Evolutionary conservation across 306 rosid species (phyloP).

Genomic region (Benincasa hispida): DNA sequence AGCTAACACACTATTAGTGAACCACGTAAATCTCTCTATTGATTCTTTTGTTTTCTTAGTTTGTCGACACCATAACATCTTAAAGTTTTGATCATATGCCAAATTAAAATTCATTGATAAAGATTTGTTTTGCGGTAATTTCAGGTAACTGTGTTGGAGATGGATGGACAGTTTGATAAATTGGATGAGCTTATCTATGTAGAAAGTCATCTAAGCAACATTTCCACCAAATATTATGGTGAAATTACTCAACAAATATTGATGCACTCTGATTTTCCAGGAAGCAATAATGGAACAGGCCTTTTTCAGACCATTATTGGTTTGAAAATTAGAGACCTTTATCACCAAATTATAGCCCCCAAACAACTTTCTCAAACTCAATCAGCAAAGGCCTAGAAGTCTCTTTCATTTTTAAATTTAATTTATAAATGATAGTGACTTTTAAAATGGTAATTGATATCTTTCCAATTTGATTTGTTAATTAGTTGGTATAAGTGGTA

Average conservation of each 20-base stretch:
- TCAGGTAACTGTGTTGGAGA: conserved; percentile 81
- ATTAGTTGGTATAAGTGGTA: background rate
- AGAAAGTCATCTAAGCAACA: conserved; percentile 88
- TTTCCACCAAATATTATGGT: conserved; percentile 85
- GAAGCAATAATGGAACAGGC: conserved; percentile 94
- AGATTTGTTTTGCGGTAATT: background rate
- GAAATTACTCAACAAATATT: conserved; percentile 94
- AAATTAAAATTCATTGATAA: background rate
- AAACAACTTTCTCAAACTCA: conserved; percentile 34
- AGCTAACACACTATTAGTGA: too few relatives aligned
- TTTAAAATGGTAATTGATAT: too few relatives aligned
- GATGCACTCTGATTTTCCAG: conserved; percentile 89
- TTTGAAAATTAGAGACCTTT: conserved; percentile 75
- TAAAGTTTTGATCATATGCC: background rate
- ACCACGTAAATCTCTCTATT: too few relatives aligned
- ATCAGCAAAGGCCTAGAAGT: conserved; percentile 39
- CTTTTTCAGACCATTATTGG: conserved; percentile 97
- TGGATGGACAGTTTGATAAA: conserved; percentile 99
- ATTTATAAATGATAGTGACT: too few relatives aligned
- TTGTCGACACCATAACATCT: too few relatives aligned
- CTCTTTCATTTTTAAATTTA: background rate
- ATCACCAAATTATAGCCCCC: conserved; percentile 53
- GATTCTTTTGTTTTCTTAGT: too few relatives aligned
- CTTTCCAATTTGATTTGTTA: background rate
- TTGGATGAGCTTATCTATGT: conserved; percentile 89